Evolutionary conservation across 345 rosid species (phyloP).

Genomic region (Alliaria petiolata): DNA sequence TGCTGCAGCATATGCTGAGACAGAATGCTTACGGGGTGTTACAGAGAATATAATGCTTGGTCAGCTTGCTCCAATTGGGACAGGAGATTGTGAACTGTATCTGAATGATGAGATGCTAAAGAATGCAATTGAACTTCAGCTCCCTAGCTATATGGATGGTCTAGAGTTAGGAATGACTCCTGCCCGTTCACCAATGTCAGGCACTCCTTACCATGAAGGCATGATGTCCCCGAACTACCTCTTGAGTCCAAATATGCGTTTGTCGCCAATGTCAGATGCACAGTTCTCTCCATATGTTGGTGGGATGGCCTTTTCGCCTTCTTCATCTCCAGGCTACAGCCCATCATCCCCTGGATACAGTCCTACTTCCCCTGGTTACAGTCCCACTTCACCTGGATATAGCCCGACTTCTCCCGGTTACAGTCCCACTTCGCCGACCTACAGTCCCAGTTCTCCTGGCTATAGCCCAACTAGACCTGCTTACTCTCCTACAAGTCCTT

Average conservation of each 20-base stretch:
- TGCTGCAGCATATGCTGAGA: slow-evolving; percentile 95
- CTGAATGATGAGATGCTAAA: slow-evolving; percentile 96
- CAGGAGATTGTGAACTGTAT: slow-evolving; percentile 83
- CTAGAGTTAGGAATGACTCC: slow-evolving; percentile 91
- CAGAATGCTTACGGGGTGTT: slow-evolving; percentile 80
- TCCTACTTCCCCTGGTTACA: slow-evolving; percentile 78
- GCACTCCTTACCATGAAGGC: slow-evolving; percentile 95
- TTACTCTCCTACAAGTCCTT: slow-evolving; percentile 67
- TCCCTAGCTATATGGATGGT: slow-evolving; percentile 95
- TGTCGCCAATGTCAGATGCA: slow-evolving; percentile 79
- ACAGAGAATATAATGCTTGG: slow-evolving; percentile 98
- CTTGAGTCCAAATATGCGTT: slow-evolving; percentile 71
- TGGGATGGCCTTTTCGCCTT: slow-evolving; percentile 82
- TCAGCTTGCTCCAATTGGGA: slow-evolving; percentile 96
- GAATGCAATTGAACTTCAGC: slow-evolving; percentile 96
- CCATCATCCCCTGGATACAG: slow-evolving; percentile 82
- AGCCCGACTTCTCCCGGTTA: slow-evolving; percentile 84
- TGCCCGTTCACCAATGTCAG: slow-evolving; percentile 76
- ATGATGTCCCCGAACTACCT: slow-evolving; percentile 94
- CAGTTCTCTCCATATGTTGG: slow-evolving; percentile 95
- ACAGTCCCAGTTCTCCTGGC: slow-evolving; percentile 85
- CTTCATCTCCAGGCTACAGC: slow-evolving; percentile 81
- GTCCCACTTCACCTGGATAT: slow-evolving; percentile 80
- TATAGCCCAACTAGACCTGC: slow-evolving; percentile 89
- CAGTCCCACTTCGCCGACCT: slow-evolving; percentile 85